These are phyloP conservation scores for Graphilbum fragrans DNA, from an alignment of 2,329 filamentous ascomycete genomes.

Conservation along the genomic window DNA sequence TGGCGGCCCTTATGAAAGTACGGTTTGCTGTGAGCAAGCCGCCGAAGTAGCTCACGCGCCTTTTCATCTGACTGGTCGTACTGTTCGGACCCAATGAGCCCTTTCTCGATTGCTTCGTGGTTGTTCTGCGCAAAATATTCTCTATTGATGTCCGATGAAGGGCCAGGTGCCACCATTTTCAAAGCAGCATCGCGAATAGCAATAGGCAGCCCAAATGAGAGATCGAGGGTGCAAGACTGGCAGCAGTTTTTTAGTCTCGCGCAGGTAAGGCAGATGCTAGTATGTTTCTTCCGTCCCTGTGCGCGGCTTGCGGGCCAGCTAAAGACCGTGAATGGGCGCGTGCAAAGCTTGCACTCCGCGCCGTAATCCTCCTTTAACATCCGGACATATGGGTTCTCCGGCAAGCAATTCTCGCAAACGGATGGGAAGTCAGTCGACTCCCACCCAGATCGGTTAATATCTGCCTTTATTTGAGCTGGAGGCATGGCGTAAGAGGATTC, in stretches of 20 bases:
- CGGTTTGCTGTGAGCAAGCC: constrained; percentile 83
- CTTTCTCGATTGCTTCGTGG: constrained; percentile 89
- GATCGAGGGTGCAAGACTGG: constrained; percentile 96
- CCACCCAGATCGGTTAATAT: constrained; percentile 91
- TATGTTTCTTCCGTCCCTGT: constrained; percentile 75
- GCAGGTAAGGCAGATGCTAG: constrained; percentile 92
- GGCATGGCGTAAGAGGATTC: constrained; percentile 42
- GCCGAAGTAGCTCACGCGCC: constrained; percentile 72
- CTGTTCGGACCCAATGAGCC: constrained; percentile 64
- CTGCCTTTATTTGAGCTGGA: constrained; percentile 79
- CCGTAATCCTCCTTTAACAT: constrained; percentile 98
- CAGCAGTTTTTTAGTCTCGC: constrained; percentile 97
- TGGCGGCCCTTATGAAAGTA: constrained; percentile 84
- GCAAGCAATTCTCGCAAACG: constrained; percentile 84
- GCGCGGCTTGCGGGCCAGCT: constrained; percentile 90
- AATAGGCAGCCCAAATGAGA: constrained; percentile 91
- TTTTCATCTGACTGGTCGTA: constrained; percentile 98
- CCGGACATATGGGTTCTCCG: constrained; percentile 94
- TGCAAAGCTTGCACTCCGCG: constrained; percentile 79
- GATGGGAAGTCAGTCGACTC: constrained; percentile 86
- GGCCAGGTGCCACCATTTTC: constrained; percentile 94
- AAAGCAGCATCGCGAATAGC: constrained; percentile 89
- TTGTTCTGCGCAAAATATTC: constrained; percentile 98
- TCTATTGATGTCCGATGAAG: constrained; percentile 82
- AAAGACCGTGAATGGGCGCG: constrained; percentile 90